Percentiles rank a stretch among this genome's conserved stretches.
These are phyloP conservation scores for Aspergillus tamarii DNA, from an alignment of 2,329 filamentous ascomycete genomes.

Conservation along the genomic window DNA sequence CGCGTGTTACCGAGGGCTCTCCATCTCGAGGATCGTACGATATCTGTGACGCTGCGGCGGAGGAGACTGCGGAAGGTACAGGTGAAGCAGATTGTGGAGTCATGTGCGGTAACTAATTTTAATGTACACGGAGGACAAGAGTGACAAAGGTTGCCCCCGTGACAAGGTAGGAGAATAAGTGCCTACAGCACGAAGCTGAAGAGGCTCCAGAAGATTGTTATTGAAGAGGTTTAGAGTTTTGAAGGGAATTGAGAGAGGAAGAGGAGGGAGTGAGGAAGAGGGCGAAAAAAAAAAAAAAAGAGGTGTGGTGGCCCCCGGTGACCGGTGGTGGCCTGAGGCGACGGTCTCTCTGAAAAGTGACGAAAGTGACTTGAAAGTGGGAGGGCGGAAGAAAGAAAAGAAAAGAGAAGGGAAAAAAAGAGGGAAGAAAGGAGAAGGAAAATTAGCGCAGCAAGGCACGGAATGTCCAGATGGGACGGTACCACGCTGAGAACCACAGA, in stretches of 20 bases:
- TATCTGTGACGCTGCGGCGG: conserved; percentile 43
- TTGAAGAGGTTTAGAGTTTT: conserved; percentile 13
- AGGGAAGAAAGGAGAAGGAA: conserved; percentile 5
- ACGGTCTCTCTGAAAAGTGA: conserved; percentile 21
- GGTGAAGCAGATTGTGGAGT: conserved; percentile 47
- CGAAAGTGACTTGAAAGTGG: conserved; percentile 23
- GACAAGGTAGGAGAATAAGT: conserved; percentile 19
- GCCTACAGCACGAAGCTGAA: conserved; percentile 33
- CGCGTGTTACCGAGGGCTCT: conserved; percentile 47
- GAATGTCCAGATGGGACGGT: conserved; percentile 9
- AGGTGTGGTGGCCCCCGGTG: conserved; percentile 23
- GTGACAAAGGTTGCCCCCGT: conserved; percentile 28
- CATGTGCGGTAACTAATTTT: conserved; percentile 39
- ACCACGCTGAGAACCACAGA: conserved; percentile 9
- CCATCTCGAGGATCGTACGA: conserved; percentile 43
- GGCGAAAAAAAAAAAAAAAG: conserved; percentile 23
- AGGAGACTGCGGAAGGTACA: conserved; percentile 48
- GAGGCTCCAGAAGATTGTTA: conserved; percentile 19
- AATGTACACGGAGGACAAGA: conserved; percentile 26
- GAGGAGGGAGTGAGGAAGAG: conserved; percentile 9
- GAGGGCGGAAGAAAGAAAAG: conserved; percentile 7
- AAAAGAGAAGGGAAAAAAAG: conserved; percentile 7
- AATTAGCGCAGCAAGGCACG: conserved; percentile 2
- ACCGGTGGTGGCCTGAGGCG: conserved; percentile 28
- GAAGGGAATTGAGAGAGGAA: conserved; percentile 5